Base-by-base conservation (phyloP, 106 monocot species). In the Xerophyta viscosa region DNA sequence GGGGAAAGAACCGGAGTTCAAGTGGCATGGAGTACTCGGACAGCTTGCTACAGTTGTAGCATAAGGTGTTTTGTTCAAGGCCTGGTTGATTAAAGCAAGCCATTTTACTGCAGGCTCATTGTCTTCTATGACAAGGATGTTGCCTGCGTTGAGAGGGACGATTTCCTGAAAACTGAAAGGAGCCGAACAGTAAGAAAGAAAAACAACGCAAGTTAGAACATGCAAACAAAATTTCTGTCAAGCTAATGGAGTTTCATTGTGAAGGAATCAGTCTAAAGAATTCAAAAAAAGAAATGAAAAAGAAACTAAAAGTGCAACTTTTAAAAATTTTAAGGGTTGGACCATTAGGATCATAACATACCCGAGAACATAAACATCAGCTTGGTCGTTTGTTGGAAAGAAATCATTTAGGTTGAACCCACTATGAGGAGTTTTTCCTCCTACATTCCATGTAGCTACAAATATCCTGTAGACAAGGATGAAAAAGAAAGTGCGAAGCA, bases 321-420 rank as follows among this genome's bases (percentile, higher is more conserved):
- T n/a, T n/a, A n/a, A n/a, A n/a, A n/a, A n/a, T n/a, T n/a, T n/a
- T n/a, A n/a, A n/a, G n/a, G 31, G 44, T 41, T 7, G 24, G 29
- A 28, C 8, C 2, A 2, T n/a, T 37, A 20, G 33, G 5, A 41
- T 41, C 22, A 29, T 9, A 29, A 14, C 69, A 54, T 72, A 88
- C 87, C 87, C 87, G 31, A 88, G 62, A 29, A 88, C 74, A 45
- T 88, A 88, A 28, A 88, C 72, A 60, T 88, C 87, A 44, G 75
- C 71, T 48, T 43, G 66, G 23, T 78, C 82, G 52, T 75, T 69
- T 15, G 52, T 51, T 18, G 78, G 74, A 30, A 88, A 71, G 71
- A 88, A 76, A 31, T 75, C 70, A 27, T 82, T 54, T n/a, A 88
- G 62, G 68, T 72, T 78, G 56, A 82, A 24, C 15, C 69, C 78